Conservation (phyloP, 306 rosid genomes). For the Gastrolobium bilobum region DNA sequence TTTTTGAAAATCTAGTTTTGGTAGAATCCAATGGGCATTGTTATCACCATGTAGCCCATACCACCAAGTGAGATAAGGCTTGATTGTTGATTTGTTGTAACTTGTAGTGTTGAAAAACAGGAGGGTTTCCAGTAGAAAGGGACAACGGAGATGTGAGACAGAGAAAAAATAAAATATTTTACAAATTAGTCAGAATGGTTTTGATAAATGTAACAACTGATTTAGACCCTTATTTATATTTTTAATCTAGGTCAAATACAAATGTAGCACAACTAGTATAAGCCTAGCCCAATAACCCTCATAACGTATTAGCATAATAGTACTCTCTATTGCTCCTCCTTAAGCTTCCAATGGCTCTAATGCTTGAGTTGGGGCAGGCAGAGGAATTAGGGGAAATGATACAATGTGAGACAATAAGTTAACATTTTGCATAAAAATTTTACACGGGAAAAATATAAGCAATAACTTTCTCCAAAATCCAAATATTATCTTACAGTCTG, state of each 20-base stretch:
- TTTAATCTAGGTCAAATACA: conserved; percentile 22
- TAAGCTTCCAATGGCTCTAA: conserved; percentile 23
- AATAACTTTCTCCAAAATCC: conserved; percentile 11
- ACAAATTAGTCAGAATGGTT: conserved; percentile 8
- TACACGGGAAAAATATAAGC: background rate
- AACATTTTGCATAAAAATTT: background rate
- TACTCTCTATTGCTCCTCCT: conserved; percentile 8
- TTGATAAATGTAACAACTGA: conserved; percentile 23
- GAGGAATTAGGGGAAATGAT: conserved; percentile 31
- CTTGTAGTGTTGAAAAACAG: background rate
- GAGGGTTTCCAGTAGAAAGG: conserved; percentile 15
- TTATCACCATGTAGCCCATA: conserved; percentile 15
- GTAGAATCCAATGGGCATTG: background rate
- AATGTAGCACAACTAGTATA: conserved; percentile 6
- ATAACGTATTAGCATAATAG: background rate
- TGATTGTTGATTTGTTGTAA: background rate
- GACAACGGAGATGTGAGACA: background rate
- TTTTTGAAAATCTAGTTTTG: conserved; percentile 19
- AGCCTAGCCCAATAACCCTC: conserved; percentile 21
- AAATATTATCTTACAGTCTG: conserved; percentile 25
- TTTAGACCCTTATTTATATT: conserved; percentile 16
- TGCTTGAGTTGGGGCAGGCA: conserved; percentile 26
- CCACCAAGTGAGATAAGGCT: conserved; percentile 7
- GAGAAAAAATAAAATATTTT: background rate
- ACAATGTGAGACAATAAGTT: background rate